A percentile compares a stretch with the other conserved stretches of the same genome.
These are phyloP conservation scores for Coemansia sp. DNA, from an alignment of 192 early-diverging fungal species.

Conservation along the genomic window DNA sequence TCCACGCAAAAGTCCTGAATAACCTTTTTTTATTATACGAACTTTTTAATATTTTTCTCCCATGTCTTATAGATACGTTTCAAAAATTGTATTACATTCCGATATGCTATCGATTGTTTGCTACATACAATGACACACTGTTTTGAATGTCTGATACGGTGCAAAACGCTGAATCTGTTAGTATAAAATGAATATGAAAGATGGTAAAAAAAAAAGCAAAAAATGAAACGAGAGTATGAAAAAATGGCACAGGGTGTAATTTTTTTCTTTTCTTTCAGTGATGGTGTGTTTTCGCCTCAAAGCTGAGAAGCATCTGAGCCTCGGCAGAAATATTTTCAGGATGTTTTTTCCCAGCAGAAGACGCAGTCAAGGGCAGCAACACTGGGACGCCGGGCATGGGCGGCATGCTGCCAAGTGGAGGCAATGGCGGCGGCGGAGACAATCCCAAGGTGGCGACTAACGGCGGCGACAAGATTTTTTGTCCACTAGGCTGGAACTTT, in stretches of 20 bases:
- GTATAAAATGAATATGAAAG: too few relatives aligned
- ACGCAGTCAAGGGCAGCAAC: background rate
- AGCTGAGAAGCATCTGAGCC: slow-evolving; percentile 51
- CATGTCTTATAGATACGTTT: slow-evolving; percentile 4
- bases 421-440: slow-evolving; percentile 12
- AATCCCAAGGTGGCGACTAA: background rate
- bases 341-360: slow-evolving; percentile 5
- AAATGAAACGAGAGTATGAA: too few relatives aligned
- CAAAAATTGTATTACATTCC: background rate
- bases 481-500: slow-evolving; percentile 34
- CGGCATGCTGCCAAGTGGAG: slow-evolving; percentile 11
- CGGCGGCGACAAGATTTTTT: background rate
- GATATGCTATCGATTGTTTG: background rate
- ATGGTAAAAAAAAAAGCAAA: too few relatives aligned
- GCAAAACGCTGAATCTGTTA: too few relatives aligned
- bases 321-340: slow-evolving; percentile 38
- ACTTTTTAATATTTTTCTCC: background rate
- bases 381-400: slow-evolving; percentile 5
- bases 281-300: slow-evolving; percentile 23
- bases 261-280: background rate
- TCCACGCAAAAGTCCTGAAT: slow-evolving; percentile 9
- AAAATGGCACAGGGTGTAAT: too few relatives aligned
- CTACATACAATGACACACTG: background rate
- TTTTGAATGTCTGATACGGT: too few relatives aligned
- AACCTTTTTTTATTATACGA: background rate